Evolutionary conservation across 306 rosid species (phyloP).

Genomic region (Mimosa pudica): DNA sequence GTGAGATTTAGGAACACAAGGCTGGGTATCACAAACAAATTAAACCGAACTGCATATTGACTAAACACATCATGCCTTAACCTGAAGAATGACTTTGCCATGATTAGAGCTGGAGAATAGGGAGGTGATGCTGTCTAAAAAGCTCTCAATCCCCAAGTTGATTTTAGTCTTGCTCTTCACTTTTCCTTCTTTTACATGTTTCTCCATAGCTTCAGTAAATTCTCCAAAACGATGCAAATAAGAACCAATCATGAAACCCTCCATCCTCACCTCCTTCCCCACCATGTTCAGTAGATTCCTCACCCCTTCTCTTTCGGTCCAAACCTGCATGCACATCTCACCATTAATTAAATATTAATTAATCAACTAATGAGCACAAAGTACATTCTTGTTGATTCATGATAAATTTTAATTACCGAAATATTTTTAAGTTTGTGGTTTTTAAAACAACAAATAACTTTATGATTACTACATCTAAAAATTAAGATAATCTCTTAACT

Average conservation of each 20-base stretch:
- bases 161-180: slow-evolving; percentile 48
- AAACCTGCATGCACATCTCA: slow-evolving; percentile 36
- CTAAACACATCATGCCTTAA: slow-evolving; percentile 26
- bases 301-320: slow-evolving; percentile 66
- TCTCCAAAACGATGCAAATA: slow-evolving; percentile 58
- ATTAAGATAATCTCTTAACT: too few species aligned
- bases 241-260: slow-evolving; percentile 54
- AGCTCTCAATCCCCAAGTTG: slow-evolving; percentile 50
- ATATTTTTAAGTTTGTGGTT: too few species aligned
- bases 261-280: slow-evolving; percentile 66
- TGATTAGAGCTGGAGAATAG: slow-evolving; percentile 56
- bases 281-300: slow-evolving; percentile 67
- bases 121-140: slow-evolving; percentile 52
- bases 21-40: background rate
- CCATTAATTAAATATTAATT: background rate
- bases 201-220: slow-evolving; percentile 54
- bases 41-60: background rate
- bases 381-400: background rate
- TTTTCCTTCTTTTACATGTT: slow-evolving; percentile 52
- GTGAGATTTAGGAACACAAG: background rate
- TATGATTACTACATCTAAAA: too few species aligned
- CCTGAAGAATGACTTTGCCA: slow-evolving; percentile 61
- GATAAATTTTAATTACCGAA: too few species aligned
- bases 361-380: too few species aligned
- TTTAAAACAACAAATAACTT: too few species aligned